Conservation (phyloP, 495 filamentous ascomycete genomes). For the Penicillium odoratum region DNA sequence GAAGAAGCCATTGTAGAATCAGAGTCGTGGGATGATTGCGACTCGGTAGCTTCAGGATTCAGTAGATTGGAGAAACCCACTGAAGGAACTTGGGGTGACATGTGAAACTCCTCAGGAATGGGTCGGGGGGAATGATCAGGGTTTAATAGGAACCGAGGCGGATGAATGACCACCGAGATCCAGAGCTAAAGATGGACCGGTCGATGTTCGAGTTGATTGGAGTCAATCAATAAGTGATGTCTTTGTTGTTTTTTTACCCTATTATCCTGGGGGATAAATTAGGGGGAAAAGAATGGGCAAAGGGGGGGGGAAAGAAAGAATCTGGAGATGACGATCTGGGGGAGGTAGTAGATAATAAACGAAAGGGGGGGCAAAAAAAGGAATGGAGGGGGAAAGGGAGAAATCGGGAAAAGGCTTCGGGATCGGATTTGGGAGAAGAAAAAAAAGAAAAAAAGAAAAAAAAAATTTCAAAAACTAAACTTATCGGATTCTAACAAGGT, state of each 20-base stretch:
- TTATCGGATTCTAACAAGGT: constrained; percentile 27
- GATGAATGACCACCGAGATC: constrained; percentile 26
- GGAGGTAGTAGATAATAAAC: constrained; percentile 43
- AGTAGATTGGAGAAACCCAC: constrained; percentile 79
- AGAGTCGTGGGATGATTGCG: constrained; percentile 36
- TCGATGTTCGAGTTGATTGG: constrained; percentile 30
- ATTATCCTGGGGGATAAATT: not conserved
- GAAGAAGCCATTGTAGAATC: constrained; percentile 65
- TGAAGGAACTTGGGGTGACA: constrained; percentile 70
- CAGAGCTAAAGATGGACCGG: constrained; percentile 29
- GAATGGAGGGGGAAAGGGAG: constrained; percentile 48
- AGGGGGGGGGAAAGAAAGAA: constrained; percentile 22
- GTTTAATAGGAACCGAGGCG: constrained; percentile 24
- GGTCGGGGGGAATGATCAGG: constrained; percentile 22
- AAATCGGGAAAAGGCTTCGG: constrained; percentile 35
- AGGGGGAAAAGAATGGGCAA: constrained; percentile 19
- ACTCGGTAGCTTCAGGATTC: constrained; percentile 51
- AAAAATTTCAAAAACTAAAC: constrained; percentile 21
- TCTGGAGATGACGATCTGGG: constrained; percentile 36
- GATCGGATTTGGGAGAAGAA: constrained; percentile 29
- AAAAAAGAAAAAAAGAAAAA: constrained; percentile 18
- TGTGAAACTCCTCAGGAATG: constrained; percentile 50
- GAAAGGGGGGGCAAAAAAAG: constrained; percentile 32
- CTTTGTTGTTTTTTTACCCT: not conserved
- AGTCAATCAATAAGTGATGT: constrained; percentile 10